A percentile compares a stretch with the other conserved stretches of the same genome.
Evolutionary conservation across 1,284 basidiomycete species (phyloP).

Genomic region (Schizophyllum commune): DNA sequence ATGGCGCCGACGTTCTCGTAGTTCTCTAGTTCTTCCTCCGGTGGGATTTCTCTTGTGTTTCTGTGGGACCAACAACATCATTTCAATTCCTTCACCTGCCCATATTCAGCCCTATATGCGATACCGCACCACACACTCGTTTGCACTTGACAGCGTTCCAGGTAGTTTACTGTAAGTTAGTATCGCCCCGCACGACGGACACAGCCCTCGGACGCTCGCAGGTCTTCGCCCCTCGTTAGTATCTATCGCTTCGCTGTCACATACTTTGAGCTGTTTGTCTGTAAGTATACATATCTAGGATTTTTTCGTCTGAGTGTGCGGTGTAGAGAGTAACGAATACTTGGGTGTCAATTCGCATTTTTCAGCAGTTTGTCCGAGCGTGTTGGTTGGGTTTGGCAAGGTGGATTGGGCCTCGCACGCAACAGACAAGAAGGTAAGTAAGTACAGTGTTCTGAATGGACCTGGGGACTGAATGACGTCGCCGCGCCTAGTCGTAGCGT

Average conservation of each 20-base stretch:
- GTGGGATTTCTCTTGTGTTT: neutral
- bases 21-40: neutral
- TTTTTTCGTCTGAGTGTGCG: neutral
- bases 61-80: neutral
- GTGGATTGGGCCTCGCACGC: neutral
- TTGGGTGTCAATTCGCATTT: too few species aligned
- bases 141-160: neutral
- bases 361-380: too few species aligned
- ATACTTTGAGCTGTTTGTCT: neutral
- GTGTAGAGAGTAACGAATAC: too few species aligned
- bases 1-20: slow-evolving; percentile 18
- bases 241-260: neutral
- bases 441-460: neutral
- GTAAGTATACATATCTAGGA: neutral
- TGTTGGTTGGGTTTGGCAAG: neutral
- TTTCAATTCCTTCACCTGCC: neutral
- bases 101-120: neutral
- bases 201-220: neutral
- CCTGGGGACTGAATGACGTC: neutral
- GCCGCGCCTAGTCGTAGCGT: neutral
- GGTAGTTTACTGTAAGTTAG: neutral
- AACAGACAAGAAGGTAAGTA: neutral
- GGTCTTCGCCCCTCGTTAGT: neutral
- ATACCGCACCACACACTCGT: neutral
- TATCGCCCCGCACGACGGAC: neutral